phyloP scores from a whole-genome alignment of 2,329 filamentous ascomycete genomes.

The Hortaea sp. region DNA sequence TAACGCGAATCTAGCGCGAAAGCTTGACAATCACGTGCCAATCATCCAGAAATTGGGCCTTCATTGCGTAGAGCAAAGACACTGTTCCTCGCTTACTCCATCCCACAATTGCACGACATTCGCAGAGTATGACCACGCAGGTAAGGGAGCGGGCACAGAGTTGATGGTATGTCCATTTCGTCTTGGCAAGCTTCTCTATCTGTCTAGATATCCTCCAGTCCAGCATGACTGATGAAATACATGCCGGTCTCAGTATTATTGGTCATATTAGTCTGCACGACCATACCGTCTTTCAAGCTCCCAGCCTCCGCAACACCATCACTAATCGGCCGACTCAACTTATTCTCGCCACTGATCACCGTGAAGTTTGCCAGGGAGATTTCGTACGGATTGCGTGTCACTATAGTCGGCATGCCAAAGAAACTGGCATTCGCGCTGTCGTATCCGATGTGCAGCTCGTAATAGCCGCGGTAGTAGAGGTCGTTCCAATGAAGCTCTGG shows the following conservation, averaged over 20 bases:
- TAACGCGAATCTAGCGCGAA: no score
- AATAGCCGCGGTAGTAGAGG: conserved; percentile 65
- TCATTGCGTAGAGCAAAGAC: not conserved
- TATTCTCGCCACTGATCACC: conserved; percentile 52
- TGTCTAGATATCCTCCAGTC: conserved; percentile 9
- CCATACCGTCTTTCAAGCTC: conserved; percentile 40
- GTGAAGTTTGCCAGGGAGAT: conserved; percentile 62
- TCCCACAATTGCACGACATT: not conserved
- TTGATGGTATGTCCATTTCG: no score
- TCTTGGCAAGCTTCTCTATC: no score
- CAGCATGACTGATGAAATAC: conserved; percentile 15
- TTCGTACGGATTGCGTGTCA: conserved; percentile 52
- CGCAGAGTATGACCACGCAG: not conserved
- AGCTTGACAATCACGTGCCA: no score
- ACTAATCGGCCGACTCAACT: conserved; percentile 40
- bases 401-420: conserved; percentile 53
- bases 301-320: conserved; percentile 47
- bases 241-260: conserved; percentile 25
- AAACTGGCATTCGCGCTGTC: conserved; percentile 52
- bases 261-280: conserved; percentile 27
- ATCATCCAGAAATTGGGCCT: not conserved
- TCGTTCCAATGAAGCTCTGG: conserved; percentile 63
- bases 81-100: not conserved
- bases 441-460: conserved; percentile 49
- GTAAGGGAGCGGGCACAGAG: no score